Evolutionary conservation across 208 protist species (phyloP), one percentile per base, ranked within the genome.

Genomic region (Strigomonas culicis): DNA sequence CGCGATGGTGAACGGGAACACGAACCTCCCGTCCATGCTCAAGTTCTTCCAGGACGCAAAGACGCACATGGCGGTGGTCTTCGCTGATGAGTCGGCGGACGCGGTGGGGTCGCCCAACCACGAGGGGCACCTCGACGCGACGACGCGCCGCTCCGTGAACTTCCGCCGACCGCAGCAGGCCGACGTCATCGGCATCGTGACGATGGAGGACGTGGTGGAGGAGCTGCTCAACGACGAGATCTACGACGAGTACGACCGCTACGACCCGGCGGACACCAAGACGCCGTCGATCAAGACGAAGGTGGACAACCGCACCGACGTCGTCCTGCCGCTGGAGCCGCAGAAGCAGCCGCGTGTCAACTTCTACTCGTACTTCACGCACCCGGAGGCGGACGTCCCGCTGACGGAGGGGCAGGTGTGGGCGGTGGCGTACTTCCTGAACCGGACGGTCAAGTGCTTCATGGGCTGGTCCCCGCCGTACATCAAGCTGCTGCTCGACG

Each of bases 221-320:
- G 79, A 86, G 65, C 74, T 96, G 22, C 76, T 96, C 21, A 77
- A 86, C 51, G 84, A 75, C 2, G 84, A 96, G 74, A 93, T 96
- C 58, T 93, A 93, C 70, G 90, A 96, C 73, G 90, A 96, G 69
- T 96, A 96, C 66, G 90, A 96, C 64, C 63, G 75, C 61, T 87
- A 93, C 63, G 79, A 76, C 30, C 49, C 49, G 3, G 46, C 27
- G 10, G 34, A 47, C 17, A 34, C 59, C 31, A 51, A 15, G 55
- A 19, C 11, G 22, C 25, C 22, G 34, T 50, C 55, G 28, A 59
- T 68, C 36, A 59, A 43, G 17, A 44, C 52, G 4, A 31, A 72
- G 22, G 21, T 72, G n/a, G 46, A 34, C 63, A 57, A 67, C 57
- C 30, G 27, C 53, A 31, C 64, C 67, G 41, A 75, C 13, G 13